phyloP scores from a whole-genome alignment of 1,139 yeast genomes.

The Pichia sp. region DNA sequence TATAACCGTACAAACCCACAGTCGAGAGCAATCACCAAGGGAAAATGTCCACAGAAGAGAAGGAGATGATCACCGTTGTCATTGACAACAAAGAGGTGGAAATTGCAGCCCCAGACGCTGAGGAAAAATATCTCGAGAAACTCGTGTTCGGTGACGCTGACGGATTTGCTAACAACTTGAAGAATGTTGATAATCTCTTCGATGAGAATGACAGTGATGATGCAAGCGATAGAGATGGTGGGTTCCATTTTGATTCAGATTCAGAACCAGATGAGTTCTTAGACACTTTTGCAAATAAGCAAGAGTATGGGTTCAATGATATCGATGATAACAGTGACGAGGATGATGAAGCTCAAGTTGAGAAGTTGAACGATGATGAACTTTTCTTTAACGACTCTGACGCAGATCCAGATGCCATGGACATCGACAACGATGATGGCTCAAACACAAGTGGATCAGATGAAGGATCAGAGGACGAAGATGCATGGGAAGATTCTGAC shows the following conservation, averaged over 20 bases:
- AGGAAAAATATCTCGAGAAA: conserved; percentile 71
- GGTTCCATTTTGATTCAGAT: conserved; percentile 23
- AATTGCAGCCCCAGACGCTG: conserved; percentile 69
- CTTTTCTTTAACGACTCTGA: conserved; percentile 58
- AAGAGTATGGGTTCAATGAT: conserved; percentile 28
- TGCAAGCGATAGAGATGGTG: conserved; percentile 24
- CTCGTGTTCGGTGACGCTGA: conserved; percentile 85
- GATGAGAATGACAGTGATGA: conserved; percentile 42
- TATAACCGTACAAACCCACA: too few species aligned
- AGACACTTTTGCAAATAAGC: conserved; percentile 24
- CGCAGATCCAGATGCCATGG: conserved; percentile 34
- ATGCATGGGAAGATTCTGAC: conserved; percentile 90
- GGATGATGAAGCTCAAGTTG: conserved; percentile 28
- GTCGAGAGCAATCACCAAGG: too few species aligned
- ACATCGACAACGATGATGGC: conserved; percentile 30
- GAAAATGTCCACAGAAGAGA: too few species aligned
- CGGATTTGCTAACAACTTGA: conserved; percentile 66
- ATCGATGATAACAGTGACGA: conserved; percentile 27
- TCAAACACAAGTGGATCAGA: conserved; percentile 27
- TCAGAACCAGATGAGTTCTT: conserved; percentile 25
- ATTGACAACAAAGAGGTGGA: conserved; percentile 14
- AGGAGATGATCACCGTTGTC: conserved; percentile 6
- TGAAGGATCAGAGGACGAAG: conserved; percentile 27
- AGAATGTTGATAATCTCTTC: conserved; percentile 50
- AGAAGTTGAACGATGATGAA: conserved; percentile 48